Conservation (phyloP, 257 asterid species). For the Nicotiana tabacum region DNA sequence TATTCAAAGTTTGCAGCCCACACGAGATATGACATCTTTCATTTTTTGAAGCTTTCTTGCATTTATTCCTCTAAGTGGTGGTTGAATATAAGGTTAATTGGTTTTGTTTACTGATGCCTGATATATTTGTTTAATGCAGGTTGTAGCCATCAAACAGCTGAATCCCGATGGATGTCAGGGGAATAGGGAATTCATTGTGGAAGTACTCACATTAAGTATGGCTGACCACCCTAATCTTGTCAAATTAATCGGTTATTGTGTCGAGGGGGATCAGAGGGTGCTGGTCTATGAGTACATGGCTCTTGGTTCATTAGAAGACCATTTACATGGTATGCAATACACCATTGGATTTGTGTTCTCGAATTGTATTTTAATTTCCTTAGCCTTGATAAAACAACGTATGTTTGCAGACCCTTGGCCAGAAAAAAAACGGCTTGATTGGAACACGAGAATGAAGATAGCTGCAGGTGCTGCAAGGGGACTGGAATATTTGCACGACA, state of each 20-base stretch:
- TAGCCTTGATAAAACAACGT: neutral
- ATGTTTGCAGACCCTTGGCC: conserved; percentile 30
- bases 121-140: conserved; percentile 21
- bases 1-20: neutral
- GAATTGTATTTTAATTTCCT: neutral
- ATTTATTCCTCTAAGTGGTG: neutral
- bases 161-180: conserved; percentile 71
- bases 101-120: neutral
- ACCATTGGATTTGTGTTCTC: neutral
- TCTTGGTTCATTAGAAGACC: conserved; percentile 74
- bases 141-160: conserved; percentile 74
- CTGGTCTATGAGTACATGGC: conserved; percentile 80
- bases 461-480: conserved; percentile 86
- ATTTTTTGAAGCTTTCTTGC: neutral
- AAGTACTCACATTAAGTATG: conserved; percentile 51
- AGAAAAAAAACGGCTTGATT: conserved; percentile 37
- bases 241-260: conserved; percentile 61
- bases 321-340: conserved; percentile 48
- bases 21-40: neutral
- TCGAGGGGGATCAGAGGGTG: conserved; percentile 64
- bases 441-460: conserved; percentile 72
- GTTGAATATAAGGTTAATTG: neutral
- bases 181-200: conserved; percentile 59
- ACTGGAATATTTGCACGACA: conserved; percentile 71
- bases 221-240: conserved; percentile 75